Conservation (phyloP, 441 rosid species). For the Metrosideros polymorpha region DNA sequence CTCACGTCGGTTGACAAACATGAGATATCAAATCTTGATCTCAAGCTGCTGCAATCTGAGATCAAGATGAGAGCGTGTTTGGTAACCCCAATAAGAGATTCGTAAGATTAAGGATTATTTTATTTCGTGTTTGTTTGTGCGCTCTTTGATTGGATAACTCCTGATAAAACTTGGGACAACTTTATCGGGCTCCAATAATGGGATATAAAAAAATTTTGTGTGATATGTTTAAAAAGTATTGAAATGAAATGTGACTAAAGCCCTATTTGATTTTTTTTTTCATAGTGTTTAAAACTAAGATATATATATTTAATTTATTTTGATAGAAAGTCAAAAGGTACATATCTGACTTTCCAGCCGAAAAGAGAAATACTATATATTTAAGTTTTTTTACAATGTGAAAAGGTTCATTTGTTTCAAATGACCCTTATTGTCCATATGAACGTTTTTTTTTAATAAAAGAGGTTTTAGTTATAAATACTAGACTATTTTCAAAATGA, state of each 20-base stretch:
- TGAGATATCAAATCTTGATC: background rate
- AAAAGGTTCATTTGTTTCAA: background rate
- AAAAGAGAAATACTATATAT: background rate
- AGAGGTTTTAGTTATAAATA: background rate
- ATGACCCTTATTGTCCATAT: background rate
- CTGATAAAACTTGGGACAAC: background rate
- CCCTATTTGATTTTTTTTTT: background rate
- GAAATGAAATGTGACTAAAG: background rate
- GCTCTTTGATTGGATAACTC: background rate
- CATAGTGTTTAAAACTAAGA: accelerated
- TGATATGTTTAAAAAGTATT: background rate
- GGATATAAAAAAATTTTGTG: background rate
- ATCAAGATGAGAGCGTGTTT: background rate
- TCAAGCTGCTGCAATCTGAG: background rate
- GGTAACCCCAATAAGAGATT: background rate
- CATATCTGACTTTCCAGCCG: background rate
- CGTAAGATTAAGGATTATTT: background rate
- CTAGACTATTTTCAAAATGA: background rate
- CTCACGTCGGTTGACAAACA: background rate
- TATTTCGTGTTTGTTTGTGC: background rate
- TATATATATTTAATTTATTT: background rate
- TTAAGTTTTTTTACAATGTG: background rate
- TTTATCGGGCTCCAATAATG: background rate
- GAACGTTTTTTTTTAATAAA: accelerated
- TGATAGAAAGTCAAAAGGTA: background rate